Conservation (phyloP, 306 rosid genomes). For the Dryas octopetala region DNA sequence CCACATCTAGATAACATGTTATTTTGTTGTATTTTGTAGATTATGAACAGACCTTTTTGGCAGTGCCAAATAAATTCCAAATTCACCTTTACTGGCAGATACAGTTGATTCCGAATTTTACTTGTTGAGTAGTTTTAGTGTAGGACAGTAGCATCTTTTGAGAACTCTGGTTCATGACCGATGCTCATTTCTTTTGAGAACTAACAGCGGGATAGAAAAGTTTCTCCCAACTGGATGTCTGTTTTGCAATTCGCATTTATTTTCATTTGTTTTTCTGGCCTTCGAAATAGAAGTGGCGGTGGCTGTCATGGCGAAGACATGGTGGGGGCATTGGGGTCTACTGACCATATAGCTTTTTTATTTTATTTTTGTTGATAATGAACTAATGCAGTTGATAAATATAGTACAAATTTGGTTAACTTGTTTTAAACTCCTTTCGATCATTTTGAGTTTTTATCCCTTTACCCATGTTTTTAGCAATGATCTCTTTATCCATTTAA, state of each 20-base stretch:
- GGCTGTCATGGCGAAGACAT: too few species aligned
- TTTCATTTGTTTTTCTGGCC: not conserved
- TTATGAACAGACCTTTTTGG: constrained; percentile 1
- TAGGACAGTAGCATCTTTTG: not conserved
- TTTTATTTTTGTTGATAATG: too few species aligned
- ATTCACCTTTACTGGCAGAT: not conserved
- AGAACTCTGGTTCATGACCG: not conserved
- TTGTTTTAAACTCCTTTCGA: too few species aligned
- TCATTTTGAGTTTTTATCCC: too few species aligned
- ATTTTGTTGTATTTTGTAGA: constrained; percentile 5
- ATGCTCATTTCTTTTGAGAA: not conserved
- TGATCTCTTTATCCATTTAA: too few species aligned
- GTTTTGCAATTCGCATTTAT: not conserved
- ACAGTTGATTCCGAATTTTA: not conserved
- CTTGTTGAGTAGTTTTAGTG: not conserved
- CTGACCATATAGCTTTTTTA: too few species aligned
- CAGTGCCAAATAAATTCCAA: not conserved
- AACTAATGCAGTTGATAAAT: too few species aligned
- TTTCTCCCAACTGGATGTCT: not conserved
- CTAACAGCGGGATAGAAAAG: not conserved
- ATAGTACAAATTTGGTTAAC: too few species aligned
- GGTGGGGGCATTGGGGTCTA: too few species aligned
- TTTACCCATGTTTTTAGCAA: too few species aligned
- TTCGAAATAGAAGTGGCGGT: not conserved
- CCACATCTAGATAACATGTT: not conserved